Conservation (phyloP, 805 yeast species). For the Teunomyces barrocoloradensis region DNA sequence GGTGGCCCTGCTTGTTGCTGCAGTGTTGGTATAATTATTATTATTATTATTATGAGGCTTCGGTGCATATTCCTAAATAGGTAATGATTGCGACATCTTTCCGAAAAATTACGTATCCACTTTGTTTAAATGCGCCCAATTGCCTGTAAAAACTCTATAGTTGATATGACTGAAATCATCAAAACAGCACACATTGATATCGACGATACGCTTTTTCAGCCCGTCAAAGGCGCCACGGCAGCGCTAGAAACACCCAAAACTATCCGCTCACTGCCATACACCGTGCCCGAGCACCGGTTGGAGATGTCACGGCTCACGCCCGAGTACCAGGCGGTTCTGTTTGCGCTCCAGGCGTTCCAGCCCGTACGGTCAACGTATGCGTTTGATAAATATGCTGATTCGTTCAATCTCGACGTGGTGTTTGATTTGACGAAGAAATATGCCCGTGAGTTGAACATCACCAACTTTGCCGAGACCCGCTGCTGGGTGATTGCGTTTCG, state of each 20-base stretch:
- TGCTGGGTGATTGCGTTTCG: conserved; percentile 35
- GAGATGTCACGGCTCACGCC: conserved; percentile 19
- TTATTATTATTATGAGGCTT: too few species aligned
- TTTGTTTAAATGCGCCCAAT: too few species aligned
- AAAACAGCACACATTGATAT: conserved; percentile 9
- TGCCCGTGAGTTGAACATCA: conserved; percentile 8
- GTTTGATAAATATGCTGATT: conserved; percentile 16
- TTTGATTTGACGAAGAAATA: conserved; percentile 14
- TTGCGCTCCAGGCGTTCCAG: conserved; percentile 28
- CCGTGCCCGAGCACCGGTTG: conserved; percentile 23
- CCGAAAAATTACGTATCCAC: not conserved
- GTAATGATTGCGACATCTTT: not conserved
- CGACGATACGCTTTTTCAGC: conserved; percentile 14
- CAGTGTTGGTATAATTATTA: not conserved
- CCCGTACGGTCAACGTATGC: conserved; percentile 21
- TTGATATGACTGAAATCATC: not conserved
- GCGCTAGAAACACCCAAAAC: not conserved
- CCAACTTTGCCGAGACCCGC: conserved; percentile 11
- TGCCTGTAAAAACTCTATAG: not conserved
- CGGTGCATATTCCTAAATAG: not conserved
- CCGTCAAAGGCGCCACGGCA: conserved; percentile 9
- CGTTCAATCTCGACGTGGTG: conserved; percentile 28
- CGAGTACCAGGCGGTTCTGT: conserved; percentile 22
- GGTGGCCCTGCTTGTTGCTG: not conserved
- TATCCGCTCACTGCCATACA: conserved; percentile 31